Evolutionary conservation across 2,329 filamentous ascomycete genomes (phyloP), one percentile per base, ranked within the genome.

Genomic region (Chrysosporium queenslandicum): DNA sequence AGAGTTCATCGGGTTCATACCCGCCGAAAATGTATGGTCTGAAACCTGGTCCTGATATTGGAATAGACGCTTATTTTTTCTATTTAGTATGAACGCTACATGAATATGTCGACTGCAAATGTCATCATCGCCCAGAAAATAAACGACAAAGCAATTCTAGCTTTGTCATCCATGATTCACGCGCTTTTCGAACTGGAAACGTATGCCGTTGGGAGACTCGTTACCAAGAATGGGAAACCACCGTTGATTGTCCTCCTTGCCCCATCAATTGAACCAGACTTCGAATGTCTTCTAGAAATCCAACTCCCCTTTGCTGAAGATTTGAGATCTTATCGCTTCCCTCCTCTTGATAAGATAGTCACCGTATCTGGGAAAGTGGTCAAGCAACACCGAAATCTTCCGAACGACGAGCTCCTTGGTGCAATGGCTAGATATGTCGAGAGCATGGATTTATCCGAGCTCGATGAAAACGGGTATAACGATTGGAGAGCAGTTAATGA

Each of bases 221-320:
- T 97, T 0, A 71, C 78, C 4, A 97, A 96, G 64, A 86, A 94
- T 55, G 81, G 82, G 59, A 89, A 87, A 58, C 79, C 87, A 1
- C 91, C 92, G 0, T 64, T 81, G 27, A 72, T 97, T 14, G 70
- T 95, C 0, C 74, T 97, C 12, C 76, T 98, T 40, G 83, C 86
- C 4, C 92, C 92, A 2, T 78, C 81, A 18, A 82, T 95, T 54
- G 87, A 94, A 56, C 74, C 78, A 2, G 83, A 87, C 23, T 81
- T 87, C 58, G 90, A 96, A 66, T 91, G 87, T 60, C 75, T 98
- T 1, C 82, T 95, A 57, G 92, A 98, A 63, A 78, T 94, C 1
- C 88, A 92, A 32, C 74, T 97, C 4, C 92, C 92, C 0, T 98
- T 96, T 62, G 84, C 88, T 2, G 92, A 98, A 71, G 92, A 98